Conservation (phyloP, 495 filamentous ascomycete species). For the Apodospora peruviana region DNA sequence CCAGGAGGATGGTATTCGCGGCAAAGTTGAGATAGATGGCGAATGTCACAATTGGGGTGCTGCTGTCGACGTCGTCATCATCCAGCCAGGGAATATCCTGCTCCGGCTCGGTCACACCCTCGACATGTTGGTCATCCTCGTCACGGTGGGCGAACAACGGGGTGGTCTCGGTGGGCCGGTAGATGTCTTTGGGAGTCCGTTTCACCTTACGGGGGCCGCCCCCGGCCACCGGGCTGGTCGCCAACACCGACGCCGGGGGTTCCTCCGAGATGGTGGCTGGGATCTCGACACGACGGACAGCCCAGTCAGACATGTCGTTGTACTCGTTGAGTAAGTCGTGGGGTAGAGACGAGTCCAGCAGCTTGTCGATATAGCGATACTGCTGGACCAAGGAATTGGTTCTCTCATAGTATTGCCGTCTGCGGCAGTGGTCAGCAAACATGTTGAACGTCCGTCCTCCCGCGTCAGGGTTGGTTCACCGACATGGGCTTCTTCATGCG, state of each 20-base stretch:
- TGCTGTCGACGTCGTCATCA: constrained; percentile 54
- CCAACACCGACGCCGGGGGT: constrained; percentile 8
- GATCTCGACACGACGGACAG: constrained; percentile 40
- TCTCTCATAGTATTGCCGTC: constrained; percentile 75
- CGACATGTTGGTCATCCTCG: constrained; percentile 13
- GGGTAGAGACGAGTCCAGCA: constrained; percentile 82
- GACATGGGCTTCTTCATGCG: constrained; percentile 59
- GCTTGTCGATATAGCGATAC: constrained; percentile 86
- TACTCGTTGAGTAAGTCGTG: constrained; percentile 87
- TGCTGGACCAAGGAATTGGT: constrained; percentile 79
- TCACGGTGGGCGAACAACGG: constrained; percentile 47
- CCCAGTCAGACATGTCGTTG: constrained; percentile 43
- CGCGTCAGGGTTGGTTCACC: constrained; percentile 11
- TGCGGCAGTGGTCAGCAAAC: constrained; percentile 16
- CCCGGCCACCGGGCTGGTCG: constrained; percentile 1
- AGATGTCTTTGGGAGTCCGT: constrained; percentile 75
- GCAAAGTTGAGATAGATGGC: constrained; percentile 83
- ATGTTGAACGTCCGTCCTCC: neutral
- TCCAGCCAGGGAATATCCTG: constrained; percentile 52
- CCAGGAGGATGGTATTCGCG: constrained; percentile 75
- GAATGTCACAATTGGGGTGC: constrained; percentile 61
- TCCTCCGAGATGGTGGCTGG: constrained; percentile 55
- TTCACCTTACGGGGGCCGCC: constrained; percentile 35
- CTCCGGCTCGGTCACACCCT: constrained; percentile 16
- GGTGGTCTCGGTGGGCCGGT: constrained; percentile 66